Percentiles rank a stretch among this genome's conserved stretches.
Conservation (phyloP, 2,329 filamentous ascomycete genomes). For the Monilinia fructicola region DNA sequence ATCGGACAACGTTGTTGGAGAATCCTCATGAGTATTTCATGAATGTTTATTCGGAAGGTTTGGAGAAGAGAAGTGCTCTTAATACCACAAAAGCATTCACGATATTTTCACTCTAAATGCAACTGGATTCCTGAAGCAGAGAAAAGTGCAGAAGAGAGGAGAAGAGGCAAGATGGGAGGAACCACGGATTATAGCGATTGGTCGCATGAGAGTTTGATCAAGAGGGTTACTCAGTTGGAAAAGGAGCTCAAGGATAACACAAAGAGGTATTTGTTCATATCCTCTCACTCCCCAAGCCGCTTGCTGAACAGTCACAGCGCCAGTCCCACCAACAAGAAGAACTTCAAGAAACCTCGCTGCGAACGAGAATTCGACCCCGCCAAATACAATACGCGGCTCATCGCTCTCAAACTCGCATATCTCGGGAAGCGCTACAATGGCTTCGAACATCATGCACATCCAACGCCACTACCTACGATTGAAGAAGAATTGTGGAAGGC, state of each 20-base stretch:
- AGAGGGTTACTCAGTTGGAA: slow-evolving; percentile 68
- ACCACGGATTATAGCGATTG: slow-evolving; percentile 60
- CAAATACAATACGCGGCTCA: slow-evolving; percentile 77
- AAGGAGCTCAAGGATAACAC: slow-evolving; percentile 57
- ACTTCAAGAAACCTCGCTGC: slow-evolving; percentile 40
- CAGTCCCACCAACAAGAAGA: slow-evolving; percentile 42
- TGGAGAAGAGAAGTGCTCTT: slow-evolving; percentile 7
- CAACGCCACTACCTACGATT: slow-evolving; percentile 71
- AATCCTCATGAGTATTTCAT: slow-evolving; percentile 9
- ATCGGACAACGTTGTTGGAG: not conserved
- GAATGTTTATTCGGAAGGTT: slow-evolving; percentile 9
- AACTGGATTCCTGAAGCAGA: slow-evolving; percentile 20
- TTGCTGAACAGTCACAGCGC: slow-evolving; percentile 22
- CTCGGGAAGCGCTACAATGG: slow-evolving; percentile 89
- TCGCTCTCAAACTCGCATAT: slow-evolving; percentile 93
- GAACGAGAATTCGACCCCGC: slow-evolving; percentile 63
- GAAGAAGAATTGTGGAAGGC: slow-evolving; percentile 95
- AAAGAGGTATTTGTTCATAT: slow-evolving; percentile 31
- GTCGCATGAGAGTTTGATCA: slow-evolving; percentile 67
- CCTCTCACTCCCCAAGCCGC: not conserved
- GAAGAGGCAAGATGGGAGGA: slow-evolving; percentile 21
- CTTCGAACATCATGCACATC: slow-evolving; percentile 79
- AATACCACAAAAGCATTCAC: not conserved
- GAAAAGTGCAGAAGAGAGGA: slow-evolving; percentile 20
- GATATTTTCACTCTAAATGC: not conserved